Evolutionary conservation across 1,284 basidiomycete genomes (phyloP), one percentile per base, ranked within the genome.

Genomic region (Taiwanofungus camphoratus): DNA sequence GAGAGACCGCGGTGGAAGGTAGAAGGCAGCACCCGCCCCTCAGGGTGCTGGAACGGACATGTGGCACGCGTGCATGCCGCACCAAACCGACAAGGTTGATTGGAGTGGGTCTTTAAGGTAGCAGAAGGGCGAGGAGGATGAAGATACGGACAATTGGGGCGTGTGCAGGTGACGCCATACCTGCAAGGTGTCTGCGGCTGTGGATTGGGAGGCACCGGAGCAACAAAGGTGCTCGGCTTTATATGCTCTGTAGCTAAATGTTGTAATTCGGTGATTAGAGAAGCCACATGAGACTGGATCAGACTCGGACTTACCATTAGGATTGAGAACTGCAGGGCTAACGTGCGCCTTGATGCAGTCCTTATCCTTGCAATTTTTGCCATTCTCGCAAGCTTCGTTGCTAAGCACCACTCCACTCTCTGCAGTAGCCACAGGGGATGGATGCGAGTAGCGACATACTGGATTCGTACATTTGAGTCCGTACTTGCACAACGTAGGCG

Each of bases 331-430:
- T 5, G 91, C 89, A 7, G 91, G 88, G 56, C 88, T 92, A 47
- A 92, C 84, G 61, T 95, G 92, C 20, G 79, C 80, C 64, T 90
- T 90, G 46, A 87, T 78, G 60, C 92, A 95, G 64, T 95, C 91
- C 58, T 87, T 81, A 62, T 96, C 90, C 60, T 86, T 84, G 65
- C 93, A 97, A 34, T 84, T 70, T 58, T 82, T 85, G 15, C 89
- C 89, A 32, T 83, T 79, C 55, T 89, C 84, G 61, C 92, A 96
- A 16, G 88, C 73, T 50, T 95, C 93, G 49, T 87, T 92, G 55
- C 87, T 92, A 46, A 96, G 69, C 2, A 96, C 93, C 52, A 97
- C 77, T n/a, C 92, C 93, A 58, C 86, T 90, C 65, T 94, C 90
- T 11, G 80, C 70, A 21, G 92, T 93, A 2, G 93, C 92, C 0